A percentile compares a stretch with the other conserved stretches of the same genome.
phyloP scores from a whole-genome alignment of 768 basidiomycete species.

The Tubosaeta sp. region DNA sequence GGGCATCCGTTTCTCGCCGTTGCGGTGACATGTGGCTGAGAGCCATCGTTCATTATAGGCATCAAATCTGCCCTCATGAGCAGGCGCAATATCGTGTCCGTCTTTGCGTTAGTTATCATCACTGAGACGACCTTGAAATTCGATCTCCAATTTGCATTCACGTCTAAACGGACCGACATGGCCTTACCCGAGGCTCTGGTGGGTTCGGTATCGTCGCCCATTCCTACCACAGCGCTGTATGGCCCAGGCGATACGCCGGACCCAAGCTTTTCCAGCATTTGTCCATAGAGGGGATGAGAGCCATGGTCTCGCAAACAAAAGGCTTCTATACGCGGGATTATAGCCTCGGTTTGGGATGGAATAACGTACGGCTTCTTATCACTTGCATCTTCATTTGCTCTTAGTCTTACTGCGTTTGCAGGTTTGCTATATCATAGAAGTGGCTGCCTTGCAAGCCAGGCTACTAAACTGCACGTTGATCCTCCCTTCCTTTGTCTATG shows the following conservation, averaged over 20 bases:
- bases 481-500: conserved; percentile 40
- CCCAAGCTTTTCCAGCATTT: conserved; percentile 8
- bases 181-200: neutral
- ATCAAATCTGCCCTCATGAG: neutral
- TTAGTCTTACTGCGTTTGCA: conserved; percentile 13
- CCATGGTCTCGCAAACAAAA: conserved; percentile 34
- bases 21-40: conserved; percentile 14
- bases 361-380: conserved; percentile 31
- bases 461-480: conserved; percentile 40
- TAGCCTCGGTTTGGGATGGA: conserved; percentile 32
- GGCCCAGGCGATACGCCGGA: neutral
- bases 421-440: conserved; percentile 45
- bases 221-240: neutral
- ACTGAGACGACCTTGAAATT: conserved; percentile 1
- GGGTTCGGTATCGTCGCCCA: neutral
- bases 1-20: neutral
- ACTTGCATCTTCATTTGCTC: neutral
- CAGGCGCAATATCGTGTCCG: neutral
- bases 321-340: conserved; percentile 41
- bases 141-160: conserved; percentile 6
- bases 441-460: conserved; percentile 36
- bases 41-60: conserved; percentile 7
- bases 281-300: conserved; percentile 29
- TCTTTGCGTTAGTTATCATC: conserved; percentile 8
- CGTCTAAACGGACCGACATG: conserved; percentile 3